Evolutionary conservation across 345 rosid species (phyloP).

Genomic region (Fremontodendron californicum): DNA sequence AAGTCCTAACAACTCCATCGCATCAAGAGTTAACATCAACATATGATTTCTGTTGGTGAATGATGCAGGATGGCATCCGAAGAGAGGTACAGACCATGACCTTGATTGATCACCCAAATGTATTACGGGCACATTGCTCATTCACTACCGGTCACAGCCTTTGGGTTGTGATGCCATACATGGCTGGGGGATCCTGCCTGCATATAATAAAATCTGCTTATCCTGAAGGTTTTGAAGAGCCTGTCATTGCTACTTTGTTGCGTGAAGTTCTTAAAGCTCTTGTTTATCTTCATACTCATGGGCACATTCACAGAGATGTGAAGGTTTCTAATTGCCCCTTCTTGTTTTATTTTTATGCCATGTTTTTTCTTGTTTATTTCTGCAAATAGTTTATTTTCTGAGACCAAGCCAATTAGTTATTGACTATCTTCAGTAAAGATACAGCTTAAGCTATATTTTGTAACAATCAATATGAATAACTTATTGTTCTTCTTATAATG

Average conservation of each 20-base stretch:
- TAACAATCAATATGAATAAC: background rate
- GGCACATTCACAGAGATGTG: slow-evolving; percentile 98
- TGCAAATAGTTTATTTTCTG: background rate
- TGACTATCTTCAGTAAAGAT: background rate
- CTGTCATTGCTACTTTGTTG: slow-evolving; percentile 82
- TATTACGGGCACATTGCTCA: slow-evolving; percentile 87
- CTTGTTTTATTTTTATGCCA: slow-evolving; percentile 10
- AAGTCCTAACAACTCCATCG: background rate
- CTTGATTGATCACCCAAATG: slow-evolving; percentile 82
- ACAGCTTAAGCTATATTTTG: background rate
- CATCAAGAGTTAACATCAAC: background rate
- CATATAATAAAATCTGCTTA: slow-evolving; percentile 83
- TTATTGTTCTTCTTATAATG: background rate
- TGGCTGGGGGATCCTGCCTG: slow-evolving; percentile 98
- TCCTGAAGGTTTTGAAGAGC: slow-evolving; percentile 94
- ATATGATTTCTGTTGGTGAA: background rate
- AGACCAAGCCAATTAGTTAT: background rate
- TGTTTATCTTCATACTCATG: slow-evolving; percentile 89
- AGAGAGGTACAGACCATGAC: slow-evolving; percentile 97
- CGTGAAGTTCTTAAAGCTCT: slow-evolving; percentile 93
- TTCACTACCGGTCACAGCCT: slow-evolving; percentile 74
- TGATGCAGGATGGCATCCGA: slow-evolving; percentile 85
- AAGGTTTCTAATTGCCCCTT: slow-evolving; percentile 51
- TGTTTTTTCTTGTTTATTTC: background rate
- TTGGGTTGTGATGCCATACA: slow-evolving; percentile 99